These are phyloP conservation scores for Cichorium intybus DNA, from an alignment of 140 eudicot species.

Conservation along the genomic window DNA sequence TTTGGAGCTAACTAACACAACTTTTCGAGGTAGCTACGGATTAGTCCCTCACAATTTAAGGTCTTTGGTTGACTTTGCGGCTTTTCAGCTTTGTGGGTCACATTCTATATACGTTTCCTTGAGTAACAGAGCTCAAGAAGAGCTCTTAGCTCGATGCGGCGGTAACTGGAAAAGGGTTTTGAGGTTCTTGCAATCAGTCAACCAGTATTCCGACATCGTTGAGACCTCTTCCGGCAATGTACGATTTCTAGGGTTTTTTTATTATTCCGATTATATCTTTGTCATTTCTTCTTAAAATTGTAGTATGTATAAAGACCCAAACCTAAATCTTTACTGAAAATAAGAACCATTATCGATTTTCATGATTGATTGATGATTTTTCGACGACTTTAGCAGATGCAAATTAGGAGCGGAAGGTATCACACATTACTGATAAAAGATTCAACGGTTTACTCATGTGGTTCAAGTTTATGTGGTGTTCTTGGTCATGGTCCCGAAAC, in stretches of 20 bases:
- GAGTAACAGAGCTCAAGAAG: conserved; percentile 42
- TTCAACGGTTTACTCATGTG: conserved; percentile 78
- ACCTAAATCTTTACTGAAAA: no score
- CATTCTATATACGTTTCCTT: conserved; percentile 50
- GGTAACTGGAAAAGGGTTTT: conserved; percentile 79
- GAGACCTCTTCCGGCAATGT: conserved; percentile 88
- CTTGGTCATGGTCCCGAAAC: conserved; percentile 98
- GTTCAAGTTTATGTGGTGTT: conserved; percentile 93
- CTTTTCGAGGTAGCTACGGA: conserved; percentile 43
- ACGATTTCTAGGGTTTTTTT: conserved; percentile 14
- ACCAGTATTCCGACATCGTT: conserved; percentile 66
- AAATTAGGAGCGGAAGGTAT: conserved; percentile 87
- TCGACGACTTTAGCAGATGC: conserved; percentile 52
- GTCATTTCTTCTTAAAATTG: not conserved
- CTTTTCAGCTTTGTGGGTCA: conserved; percentile 59
- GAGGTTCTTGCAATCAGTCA: conserved; percentile 82
- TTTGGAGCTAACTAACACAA: conserved; percentile 57
- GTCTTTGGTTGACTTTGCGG: conserved; percentile 81
- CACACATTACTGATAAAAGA: conserved; percentile 80
- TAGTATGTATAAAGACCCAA: no score
- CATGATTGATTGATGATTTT: conserved; percentile 7
- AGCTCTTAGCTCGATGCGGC: conserved; percentile 46
- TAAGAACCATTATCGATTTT: not conserved
- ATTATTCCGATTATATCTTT: not conserved
- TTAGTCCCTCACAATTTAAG: conserved; percentile 43